A percentile compares a stretch with the other conserved stretches of the same genome.
Evolutionary conservation across 2,329 filamentous ascomycete species (phyloP).

Genomic region (Pyricularia sp.): DNA sequence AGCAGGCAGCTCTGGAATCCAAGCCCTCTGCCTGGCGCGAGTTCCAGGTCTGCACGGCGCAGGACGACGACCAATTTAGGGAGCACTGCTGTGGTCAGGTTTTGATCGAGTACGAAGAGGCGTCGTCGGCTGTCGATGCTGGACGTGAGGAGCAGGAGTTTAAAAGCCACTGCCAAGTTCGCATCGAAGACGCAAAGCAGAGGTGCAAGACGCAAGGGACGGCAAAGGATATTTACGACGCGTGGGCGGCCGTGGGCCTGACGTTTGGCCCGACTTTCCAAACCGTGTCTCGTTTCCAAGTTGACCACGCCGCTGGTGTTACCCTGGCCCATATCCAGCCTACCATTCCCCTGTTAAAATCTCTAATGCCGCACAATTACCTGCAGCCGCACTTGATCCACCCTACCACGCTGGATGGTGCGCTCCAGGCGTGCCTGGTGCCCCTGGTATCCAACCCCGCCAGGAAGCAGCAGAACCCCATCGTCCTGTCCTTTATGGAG

Average conservation of each 20-base stretch:
- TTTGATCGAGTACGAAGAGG: not conserved
- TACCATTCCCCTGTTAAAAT: not conserved
- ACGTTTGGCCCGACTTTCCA: conserved; percentile 40
- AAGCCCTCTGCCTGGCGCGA: not conserved
- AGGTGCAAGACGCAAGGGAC: not conserved
- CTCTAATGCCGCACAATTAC: not conserved
- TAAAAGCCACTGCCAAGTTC: conserved; percentile 27
- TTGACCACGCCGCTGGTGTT: not conserved
- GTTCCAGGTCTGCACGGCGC: not conserved
- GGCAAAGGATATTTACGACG: conserved; percentile 27
- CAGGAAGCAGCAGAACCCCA: not conserved
- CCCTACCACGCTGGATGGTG: conserved; percentile 23
- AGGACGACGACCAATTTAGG: not conserved
- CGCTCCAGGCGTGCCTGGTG: conserved; percentile 12
- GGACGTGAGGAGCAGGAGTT: not conserved
- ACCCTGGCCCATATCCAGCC: not conserved
- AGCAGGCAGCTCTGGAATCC: not conserved
- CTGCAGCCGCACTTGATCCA: conserved; percentile 21
- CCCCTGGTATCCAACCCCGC: not conserved
- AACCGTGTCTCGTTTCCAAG: not conserved
- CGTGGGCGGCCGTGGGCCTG: conserved; percentile 39
- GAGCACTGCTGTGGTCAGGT: not conserved
- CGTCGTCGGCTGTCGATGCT: not conserved
- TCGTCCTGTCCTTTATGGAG: not conserved
- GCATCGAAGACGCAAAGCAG: not conserved